Base-by-base conservation (phyloP, 257 asterid genomes). In the Solanum medicagineum region DNA sequence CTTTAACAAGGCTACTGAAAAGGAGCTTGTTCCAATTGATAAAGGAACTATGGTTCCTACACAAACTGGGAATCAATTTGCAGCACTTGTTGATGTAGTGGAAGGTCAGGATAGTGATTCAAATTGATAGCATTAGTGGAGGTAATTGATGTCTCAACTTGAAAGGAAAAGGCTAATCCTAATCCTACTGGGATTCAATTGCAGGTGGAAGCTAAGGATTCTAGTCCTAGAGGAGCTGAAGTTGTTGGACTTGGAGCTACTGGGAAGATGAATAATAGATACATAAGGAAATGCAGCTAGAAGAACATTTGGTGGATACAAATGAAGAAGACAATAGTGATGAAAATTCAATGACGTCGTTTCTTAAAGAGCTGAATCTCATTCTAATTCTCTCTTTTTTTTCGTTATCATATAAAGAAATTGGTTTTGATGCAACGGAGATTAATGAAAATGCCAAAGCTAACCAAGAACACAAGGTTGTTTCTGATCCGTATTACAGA, bases 381-480 rank as follows among this genome's bases (percentile, higher is more conserved):
- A 88, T 87, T 8, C 10, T 91, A 85, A 80, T 93, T 84, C 88
- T 91, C 69, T 83, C 92, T 1, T 87, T 87, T 87, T 69, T 91
- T 68, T 90, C 95, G 1, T 87, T 83, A 66, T 81, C 90, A 15
- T n/a, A 73, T 17, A 88, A 53, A 45, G 81, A 88, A 45, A n/a
- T 57, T 11, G 79, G 80, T 53, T 57, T 68, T 17, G 84, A 80
- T 40, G 84, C 59, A 49, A 13, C 24, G 20, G 60, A 57, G 11
- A 62, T 53, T 22, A 83, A 75, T 15, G 71, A 29, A 16, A 47
- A 16, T 9, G 53, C 3, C 49, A 85, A 68, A 59, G 75, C 55
- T 59, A 22, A 55, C 9, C 81, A 59, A 22, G 8, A 13, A 14
- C 62, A 36, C 5, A 17, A 10, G 13, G 60, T 7, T 9, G 53